Base-by-base conservation (phyloP, 495 filamentous ascomycete species). In the Aspergillus cristatus region DNA sequence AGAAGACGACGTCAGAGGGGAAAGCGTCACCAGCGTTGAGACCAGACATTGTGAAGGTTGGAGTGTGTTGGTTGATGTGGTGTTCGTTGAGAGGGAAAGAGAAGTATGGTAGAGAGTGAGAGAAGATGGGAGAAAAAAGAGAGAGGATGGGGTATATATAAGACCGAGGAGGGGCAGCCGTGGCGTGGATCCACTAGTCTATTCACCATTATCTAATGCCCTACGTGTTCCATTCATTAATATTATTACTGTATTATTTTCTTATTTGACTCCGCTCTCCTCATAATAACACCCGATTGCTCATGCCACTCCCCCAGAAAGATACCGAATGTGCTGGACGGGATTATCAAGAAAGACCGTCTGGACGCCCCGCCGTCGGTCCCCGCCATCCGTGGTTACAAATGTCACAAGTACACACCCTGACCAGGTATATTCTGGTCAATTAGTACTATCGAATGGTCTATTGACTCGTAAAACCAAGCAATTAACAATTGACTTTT, bases 11-110 rank as follows among this genome's bases (percentile, higher is more conserved):
- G 45, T 71, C 82, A 38, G 72, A 53, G 53, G 90, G 89, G 72
- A 97, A 93, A 56, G 68, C 70, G 57, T 93, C 84, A 54, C 88
- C 89, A 51, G 75, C 68, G 52, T 85, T 79, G 62, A 90, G 73
- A 46, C 70, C 65, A 62, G 83, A 59, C 85, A 88, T 87, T 58
- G 51, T 76, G 48, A n/a, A n/a, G n/a, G n/a, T n/a, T n/a, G n/a
- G n/a, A n/a, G 48, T 32, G 35, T 26, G n/a, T n/a, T n/a, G n/a
- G 30, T 45, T 47, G 40, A 34, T 45, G 34, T 35, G 39, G 32
- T 32, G 37, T 50, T 38, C 41, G 29, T 26, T 20, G 38, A 38
- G 24, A 28, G 12, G 30, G 26, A 16, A 28, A 7, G 31, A 25
- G 17, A 14, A 15, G 39, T 4, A 37, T 24, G 31, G 29, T 14